Percentiles rank a stretch among this genome's conserved stretches.
Conservation (phyloP, 2,329 filamentous ascomycete species). For the Aspergillus sp. region DNA sequence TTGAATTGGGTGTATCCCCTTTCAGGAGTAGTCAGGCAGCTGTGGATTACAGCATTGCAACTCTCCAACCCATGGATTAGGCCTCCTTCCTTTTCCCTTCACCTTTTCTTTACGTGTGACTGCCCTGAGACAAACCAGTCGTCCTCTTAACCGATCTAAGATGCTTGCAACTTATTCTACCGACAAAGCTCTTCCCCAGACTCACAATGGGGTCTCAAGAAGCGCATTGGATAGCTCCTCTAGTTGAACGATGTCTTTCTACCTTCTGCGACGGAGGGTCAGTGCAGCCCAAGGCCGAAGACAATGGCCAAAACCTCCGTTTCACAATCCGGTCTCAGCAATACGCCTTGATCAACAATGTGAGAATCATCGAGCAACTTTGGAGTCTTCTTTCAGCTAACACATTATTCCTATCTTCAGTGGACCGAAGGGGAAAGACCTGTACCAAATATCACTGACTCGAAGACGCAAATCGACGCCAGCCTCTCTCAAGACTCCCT, state of each 20-base stretch:
- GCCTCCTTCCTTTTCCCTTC: background rate
- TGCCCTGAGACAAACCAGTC: background rate
- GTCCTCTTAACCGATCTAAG: background rate
- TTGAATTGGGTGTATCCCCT: no score
- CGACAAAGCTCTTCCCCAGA: constrained; percentile 6
- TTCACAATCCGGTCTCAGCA: constrained; percentile 18
- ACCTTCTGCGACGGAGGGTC: constrained; percentile 15
- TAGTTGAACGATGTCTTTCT: constrained; percentile 23
- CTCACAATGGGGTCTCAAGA: constrained; percentile 22
- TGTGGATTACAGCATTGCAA: no score
- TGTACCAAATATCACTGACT: constrained; percentile 34
- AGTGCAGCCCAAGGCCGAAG: constrained; percentile 21
- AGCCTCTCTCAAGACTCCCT: constrained; percentile 28
- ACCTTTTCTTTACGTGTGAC: background rate
- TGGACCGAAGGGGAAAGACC: constrained; percentile 21
- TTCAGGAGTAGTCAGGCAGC: no score
- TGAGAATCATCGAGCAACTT: constrained; percentile 17
- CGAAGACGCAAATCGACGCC: constrained; percentile 32
- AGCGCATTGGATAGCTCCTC: constrained; percentile 23
- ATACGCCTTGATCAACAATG: constrained; percentile 30
- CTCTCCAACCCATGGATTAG: no score
- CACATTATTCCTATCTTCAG: constrained; percentile 16
- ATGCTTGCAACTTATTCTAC: background rate
- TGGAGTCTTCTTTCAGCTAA: background rate
- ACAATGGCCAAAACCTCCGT: constrained; percentile 36